These are phyloP conservation scores for Lenwebbia sp. DNA, from an alignment of 345 rosid genomes.

Conservation along the genomic window DNA sequence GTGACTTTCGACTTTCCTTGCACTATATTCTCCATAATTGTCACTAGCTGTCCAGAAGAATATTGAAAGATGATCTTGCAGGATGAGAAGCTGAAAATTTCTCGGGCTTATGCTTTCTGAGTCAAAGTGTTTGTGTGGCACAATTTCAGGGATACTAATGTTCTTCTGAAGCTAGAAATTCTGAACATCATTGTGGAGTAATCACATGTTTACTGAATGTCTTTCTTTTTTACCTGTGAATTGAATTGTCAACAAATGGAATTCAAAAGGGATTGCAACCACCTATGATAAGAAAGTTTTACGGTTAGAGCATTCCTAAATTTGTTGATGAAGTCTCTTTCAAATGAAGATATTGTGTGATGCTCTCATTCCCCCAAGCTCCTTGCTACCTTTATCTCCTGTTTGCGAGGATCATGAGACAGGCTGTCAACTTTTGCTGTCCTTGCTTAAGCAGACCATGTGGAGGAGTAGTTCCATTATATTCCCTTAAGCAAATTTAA, in stretches of 20 bases:
- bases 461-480: not conserved
- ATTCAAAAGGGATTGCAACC: not conserved
- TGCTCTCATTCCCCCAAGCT: not conserved
- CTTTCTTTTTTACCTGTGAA: not conserved
- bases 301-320: not conserved
- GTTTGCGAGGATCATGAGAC: not conserved
- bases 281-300: not conserved
- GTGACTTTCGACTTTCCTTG: slow-evolving; percentile 12
- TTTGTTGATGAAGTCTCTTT: not conserved
- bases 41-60: not conserved
- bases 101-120: not conserved
- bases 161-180: not conserved
- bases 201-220: not conserved
- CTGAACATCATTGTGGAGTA: not conserved
- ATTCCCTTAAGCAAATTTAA: not conserved
- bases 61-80: not conserved
- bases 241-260: not conserved
- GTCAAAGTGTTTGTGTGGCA: not conserved
- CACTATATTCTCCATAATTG: not conserved
- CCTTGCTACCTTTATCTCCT: not conserved
- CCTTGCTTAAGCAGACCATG: not conserved
- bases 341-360: not conserved
- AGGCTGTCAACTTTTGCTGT: not conserved
- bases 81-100: not conserved
- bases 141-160: not conserved